Base-by-base conservation (phyloP, 345 rosid species). In the Garcia nutans region DNA sequence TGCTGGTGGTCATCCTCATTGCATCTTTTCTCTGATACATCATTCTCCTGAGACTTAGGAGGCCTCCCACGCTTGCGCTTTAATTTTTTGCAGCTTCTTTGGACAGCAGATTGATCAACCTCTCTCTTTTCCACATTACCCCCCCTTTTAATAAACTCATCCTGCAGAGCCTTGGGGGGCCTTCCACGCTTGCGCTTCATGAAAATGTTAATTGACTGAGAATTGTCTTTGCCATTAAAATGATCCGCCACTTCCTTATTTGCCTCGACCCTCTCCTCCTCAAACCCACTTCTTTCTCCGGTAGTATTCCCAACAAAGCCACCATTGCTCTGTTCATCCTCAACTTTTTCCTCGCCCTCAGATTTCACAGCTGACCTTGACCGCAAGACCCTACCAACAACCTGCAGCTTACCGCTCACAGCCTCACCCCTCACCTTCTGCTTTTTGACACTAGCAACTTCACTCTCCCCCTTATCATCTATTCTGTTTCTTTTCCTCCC, bases 351-450 rank as follows among this genome's bases (percentile, higher is more conserved):
- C 68, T 17, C 54, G 68, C 67, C 73, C 22, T 45, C 76, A 71
- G 63, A 65, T 37, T 81, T 76, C 52, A 63, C 49, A 67, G 76
- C 86, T 72, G 78, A 65, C 67, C 82, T 74, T 2, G 92, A 87
- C 47, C 91, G 84, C 41, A 93, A 83, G 75, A 85, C 88, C 81
- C 87, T 83, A 12, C 79, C 79, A 37, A 78, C 72, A 61, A 76
- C 74, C 71, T 71, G 81, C 58, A 70, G 61, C 55, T 72, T 78
- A 47, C 75, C 61, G 54, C 70, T 72, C 24, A 66, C 15, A 17
- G 31, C 69, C 20, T 80, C 79, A 28, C 67, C 74, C 68, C 70
- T 79, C 37, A 26, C 66, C 45, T 19, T 80, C 68, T 59, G 85
- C 73, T 73, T 82, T 23, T 75, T 84, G 23, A 19, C 41, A 68